Base-by-base conservation (phyloP, 768 basidiomycete species). In the Naganishia friedmannii region DNA sequence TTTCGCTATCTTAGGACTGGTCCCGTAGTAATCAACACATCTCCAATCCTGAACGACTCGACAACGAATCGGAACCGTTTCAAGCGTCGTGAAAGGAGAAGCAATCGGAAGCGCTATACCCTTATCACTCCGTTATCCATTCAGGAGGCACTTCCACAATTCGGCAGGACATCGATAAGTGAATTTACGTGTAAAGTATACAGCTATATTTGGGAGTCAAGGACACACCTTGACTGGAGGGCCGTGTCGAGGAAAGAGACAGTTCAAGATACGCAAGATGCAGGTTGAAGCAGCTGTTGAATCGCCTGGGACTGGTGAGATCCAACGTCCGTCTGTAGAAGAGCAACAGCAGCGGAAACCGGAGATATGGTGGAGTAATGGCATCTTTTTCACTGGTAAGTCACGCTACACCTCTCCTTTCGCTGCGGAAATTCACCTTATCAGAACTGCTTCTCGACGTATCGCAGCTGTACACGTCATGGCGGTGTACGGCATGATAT, bases 401-500 rank as follows among this genome's bases (percentile, higher is more conserved):
- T 39, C n/a, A 7, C 3, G 19, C 15, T 34, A 5, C 12, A 12
- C 21, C 31, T 34, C 42, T 32, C 7, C 57, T 17, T 15, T 23
- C 9, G 34, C 21, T 8, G 57, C 3, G 28, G 19, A 15, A 23
- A n/a, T 1, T 3, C 34, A 37, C 12, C 57, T 58, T 2, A 58
- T 5, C 21, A 34, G 12, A n/a, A 32, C 2, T 23, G 2, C 29
- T 87, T 89, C 79, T 88, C 3, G 12, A 51, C 48, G 3, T 23
- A n/a, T 89, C 75, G 70, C 85, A 58, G 81, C 78, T 7, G 81
- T 85, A 6, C 90, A 91, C 77, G 19, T 88, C 29, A 85, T 86
- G 15, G 87, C 88, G 3, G 63, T 84, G 29, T 67, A 84, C 58
- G 89, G 88, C 19, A 80, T 85, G 2, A 82, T 84, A 54, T 83